A percentile compares a stretch with the other conserved stretches of the same genome.
Evolutionary conservation across 176 grass and related monocot genomes (phyloP).

Genomic region (Tillandsia fasciculata): DNA sequence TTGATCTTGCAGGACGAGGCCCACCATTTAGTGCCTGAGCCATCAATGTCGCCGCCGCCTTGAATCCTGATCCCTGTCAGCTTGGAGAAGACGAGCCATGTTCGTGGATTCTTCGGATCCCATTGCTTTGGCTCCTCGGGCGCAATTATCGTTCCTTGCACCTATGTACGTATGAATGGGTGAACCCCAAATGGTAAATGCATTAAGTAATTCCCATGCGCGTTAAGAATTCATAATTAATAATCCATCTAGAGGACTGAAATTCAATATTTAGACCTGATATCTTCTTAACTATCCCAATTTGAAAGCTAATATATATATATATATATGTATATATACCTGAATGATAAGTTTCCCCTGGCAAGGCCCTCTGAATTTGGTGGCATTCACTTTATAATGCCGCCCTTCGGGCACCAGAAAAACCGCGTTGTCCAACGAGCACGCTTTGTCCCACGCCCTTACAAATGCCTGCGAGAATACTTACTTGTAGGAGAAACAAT

Average conservation of each 20-base stretch:
- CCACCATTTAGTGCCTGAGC: constrained; percentile 94
- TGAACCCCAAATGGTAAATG: no score
- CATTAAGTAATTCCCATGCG: background rate
- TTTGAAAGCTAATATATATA: constrained; percentile 5
- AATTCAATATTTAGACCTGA: background rate
- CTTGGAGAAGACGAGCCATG: constrained; percentile 61
- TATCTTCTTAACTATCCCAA: background rate
- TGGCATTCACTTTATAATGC: constrained; percentile 55
- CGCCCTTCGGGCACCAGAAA: constrained; percentile 51
- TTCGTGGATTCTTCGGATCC: constrained; percentile 45
- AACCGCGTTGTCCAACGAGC: constrained; percentile 59
- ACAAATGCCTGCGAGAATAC: constrained; percentile 40
- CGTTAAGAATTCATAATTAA: background rate
- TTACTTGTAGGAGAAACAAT: no score
- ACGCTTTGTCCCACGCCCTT: constrained; percentile 57
- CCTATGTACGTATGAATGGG: constrained; percentile 5
- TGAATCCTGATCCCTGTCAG: constrained; percentile 60
- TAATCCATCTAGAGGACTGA: background rate
- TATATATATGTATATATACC: constrained; percentile 17
- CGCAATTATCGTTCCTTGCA: constrained; percentile 77
- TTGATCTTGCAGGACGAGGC: constrained; percentile 91
- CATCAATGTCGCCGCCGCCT: constrained; percentile 82
- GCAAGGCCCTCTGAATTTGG: constrained; percentile 61
- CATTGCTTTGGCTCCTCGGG: constrained; percentile 63
- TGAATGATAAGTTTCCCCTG: constrained; percentile 45